Percentiles rank a stretch among this genome's conserved stretches.
phyloP scores from a whole-genome alignment of 768 basidiomycete species.

The Pleurotus pulmonarius region DNA sequence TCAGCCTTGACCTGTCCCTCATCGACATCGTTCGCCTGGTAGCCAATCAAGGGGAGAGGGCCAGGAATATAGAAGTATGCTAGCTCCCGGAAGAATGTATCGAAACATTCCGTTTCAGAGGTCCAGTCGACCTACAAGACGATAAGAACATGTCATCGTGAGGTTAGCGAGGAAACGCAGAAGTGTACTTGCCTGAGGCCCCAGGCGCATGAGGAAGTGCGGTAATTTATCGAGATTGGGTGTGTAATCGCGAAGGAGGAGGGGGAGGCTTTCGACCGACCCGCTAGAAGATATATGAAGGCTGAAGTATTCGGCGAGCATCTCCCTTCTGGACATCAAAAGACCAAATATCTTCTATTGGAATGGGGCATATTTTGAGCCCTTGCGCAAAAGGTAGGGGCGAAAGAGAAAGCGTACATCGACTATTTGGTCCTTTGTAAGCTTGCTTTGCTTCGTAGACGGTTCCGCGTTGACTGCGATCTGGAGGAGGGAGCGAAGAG shows the following conservation, averaged over 20 bases:
- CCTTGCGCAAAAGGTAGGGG: no score
- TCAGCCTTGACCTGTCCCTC: conserved; percentile 53
- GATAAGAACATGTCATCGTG: background rate
- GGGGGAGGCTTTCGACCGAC: conserved; percentile 70
- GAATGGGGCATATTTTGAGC: background rate
- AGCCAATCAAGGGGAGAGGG: conserved; percentile 28
- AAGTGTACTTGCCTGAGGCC: conserved; percentile 64
- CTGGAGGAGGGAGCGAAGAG: conserved; percentile 62
- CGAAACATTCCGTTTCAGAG: conserved; percentile 81
- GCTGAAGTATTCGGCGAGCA: conserved; percentile 92
- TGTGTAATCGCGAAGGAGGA: conserved; percentile 81
- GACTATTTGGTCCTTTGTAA: conserved; percentile 61
- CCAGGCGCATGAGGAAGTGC: conserved; percentile 84
- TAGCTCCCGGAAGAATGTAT: conserved; percentile 80
- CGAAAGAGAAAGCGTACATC: conserved; percentile 45
- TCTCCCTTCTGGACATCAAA: conserved; percentile 61
- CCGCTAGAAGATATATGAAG: conserved; percentile 67
- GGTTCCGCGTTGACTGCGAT: conserved; percentile 77
- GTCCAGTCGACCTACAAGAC: conserved; percentile 79
- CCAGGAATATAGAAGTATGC: conserved; percentile 88
- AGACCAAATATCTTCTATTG: conserved; percentile 61
- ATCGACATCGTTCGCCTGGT: conserved; percentile 11
- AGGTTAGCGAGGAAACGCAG: background rate
- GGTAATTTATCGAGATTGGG: conserved; percentile 92
- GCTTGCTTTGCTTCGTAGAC: conserved; percentile 47